Conservation (phyloP, 306 rosid species). For the Pterocarpus macrocarpus region DNA sequence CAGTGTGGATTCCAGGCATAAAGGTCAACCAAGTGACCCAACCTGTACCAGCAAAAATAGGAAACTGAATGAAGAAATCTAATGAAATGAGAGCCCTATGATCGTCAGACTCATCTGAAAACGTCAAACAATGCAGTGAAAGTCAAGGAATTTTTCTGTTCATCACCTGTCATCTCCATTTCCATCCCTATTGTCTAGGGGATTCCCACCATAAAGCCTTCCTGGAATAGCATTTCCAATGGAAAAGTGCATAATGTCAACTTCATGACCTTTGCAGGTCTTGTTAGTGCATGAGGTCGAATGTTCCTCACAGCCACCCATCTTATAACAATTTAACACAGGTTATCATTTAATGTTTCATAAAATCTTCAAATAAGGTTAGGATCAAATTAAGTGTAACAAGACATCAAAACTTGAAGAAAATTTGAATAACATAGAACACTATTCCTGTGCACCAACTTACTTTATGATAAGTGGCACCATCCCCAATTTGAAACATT, state of each 20-base stretch:
- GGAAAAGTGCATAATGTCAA: conserved; percentile 95
- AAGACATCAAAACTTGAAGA: background rate
- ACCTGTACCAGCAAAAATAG: conserved; percentile 58
- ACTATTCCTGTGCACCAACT: conserved; percentile 45
- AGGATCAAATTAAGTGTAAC: conserved; percentile 24
- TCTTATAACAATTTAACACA: conserved; percentile 57
- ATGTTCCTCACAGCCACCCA: conserved; percentile 93
- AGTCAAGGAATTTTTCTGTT: conserved; percentile 25
- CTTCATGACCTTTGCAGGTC: conserved; percentile 93
- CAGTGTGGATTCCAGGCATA: conserved; percentile 98
- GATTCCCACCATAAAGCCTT: conserved; percentile 90
- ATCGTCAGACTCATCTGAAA: conserved; percentile 34
- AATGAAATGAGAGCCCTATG: background rate
- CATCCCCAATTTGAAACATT: conserved; percentile 90
- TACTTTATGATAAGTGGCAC: conserved; percentile 82
- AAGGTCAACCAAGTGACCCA: conserved; percentile 90
- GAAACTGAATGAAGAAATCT: conserved; percentile 20
- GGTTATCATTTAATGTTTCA: conserved; percentile 41
- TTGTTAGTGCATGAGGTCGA: conserved; percentile 75
- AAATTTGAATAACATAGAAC: conserved; percentile 2
- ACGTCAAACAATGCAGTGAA: conserved; percentile 29
- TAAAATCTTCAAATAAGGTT: background rate
- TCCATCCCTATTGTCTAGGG: conserved; percentile 72
- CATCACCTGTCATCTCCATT: conserved; percentile 87
- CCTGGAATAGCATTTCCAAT: conserved; percentile 95